These are phyloP conservation scores for Amphichorda felina DNA, from an alignment of 2,329 filamentous ascomycete species.

Conservation along the genomic window DNA sequence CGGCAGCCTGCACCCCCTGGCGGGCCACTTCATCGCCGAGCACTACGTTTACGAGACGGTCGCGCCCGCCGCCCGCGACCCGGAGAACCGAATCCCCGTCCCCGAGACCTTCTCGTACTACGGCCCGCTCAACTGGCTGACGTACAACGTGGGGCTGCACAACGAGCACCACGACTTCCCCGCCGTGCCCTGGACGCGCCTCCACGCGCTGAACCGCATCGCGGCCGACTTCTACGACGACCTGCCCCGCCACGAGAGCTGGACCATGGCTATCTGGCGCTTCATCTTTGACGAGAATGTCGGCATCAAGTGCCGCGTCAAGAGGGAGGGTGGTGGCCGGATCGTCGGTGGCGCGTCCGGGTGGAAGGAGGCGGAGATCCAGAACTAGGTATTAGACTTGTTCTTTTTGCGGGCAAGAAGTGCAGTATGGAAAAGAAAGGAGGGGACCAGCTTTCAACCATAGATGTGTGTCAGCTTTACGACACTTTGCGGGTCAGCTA, in stretches of 20 bases:
- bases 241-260: slow-evolving; percentile 78
- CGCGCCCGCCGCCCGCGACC: slow-evolving; percentile 39
- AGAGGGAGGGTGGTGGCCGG: slow-evolving; percentile 68
- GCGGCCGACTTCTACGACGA: slow-evolving; percentile 87
- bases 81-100: slow-evolving; percentile 51
- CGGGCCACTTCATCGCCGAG: slow-evolving; percentile 97
- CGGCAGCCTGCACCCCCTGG: slow-evolving; percentile 84
- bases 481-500: no score
- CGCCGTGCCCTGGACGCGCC: slow-evolving; percentile 84
- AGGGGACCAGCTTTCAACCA: no score
- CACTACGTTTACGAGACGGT: slow-evolving; percentile 74
- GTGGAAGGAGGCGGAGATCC: slow-evolving; percentile 60
- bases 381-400: slow-evolving; percentile 41
- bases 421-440: no score
- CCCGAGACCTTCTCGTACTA: slow-evolving; percentile 98
- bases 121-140: slow-evolving; percentile 79
- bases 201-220: slow-evolving; percentile 65
- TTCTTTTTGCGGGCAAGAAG: no score
- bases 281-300: slow-evolving; percentile 88
- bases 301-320: slow-evolving; percentile 84
- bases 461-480: no score
- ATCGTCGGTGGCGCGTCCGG: slow-evolving; percentile 37
- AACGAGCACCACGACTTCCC: slow-evolving; percentile 99
- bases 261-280: slow-evolving; percentile 88
- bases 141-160: slow-evolving; percentile 95